phyloP scores from a whole-genome alignment of 169 alveolate species.

The Eimeria acervulina region DNA sequence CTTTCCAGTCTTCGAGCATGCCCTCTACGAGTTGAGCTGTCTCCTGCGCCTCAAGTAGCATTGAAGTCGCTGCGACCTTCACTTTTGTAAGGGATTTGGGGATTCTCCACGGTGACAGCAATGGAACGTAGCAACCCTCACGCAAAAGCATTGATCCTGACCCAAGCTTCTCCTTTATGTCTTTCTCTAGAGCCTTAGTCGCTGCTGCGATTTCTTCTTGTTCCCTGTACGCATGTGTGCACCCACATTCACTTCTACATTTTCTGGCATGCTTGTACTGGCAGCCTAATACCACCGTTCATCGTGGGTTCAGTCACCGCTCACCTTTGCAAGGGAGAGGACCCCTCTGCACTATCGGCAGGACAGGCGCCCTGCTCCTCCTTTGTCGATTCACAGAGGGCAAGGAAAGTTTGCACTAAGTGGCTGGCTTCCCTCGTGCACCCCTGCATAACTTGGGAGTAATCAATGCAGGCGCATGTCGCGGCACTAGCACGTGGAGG shows the following conservation, averaged over 20 bases:
- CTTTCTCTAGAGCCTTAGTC: conserved; percentile 15
- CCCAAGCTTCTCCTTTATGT: conserved; percentile 2
- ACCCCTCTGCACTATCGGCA: not conserved
- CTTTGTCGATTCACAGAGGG: conserved; percentile 1
- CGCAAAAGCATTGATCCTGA: not conserved
- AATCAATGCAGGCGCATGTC: conserved; percentile 9
- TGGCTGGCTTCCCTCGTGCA: conserved; percentile 55
- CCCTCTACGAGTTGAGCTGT: conserved; percentile 59
- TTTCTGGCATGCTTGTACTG: not conserved
- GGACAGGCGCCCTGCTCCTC: conserved; percentile 17
- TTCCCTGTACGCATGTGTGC: conserved; percentile 10
- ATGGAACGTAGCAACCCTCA: conserved; percentile 63
- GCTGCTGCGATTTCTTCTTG: conserved; percentile 15
- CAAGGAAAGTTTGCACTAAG: conserved; percentile 30
- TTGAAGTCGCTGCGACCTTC: conserved; percentile 34
- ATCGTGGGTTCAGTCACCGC: not conserved
- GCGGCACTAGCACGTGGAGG: conserved; percentile 76
- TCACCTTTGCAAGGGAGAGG: not conserved
- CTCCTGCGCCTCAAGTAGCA: conserved; percentile 34
- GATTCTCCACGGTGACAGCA: conserved; percentile 26
- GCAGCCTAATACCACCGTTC: not conserved
- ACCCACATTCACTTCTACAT: not conserved
- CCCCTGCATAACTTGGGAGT: conserved; percentile 38
- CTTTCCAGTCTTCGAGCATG: conserved; percentile 18
- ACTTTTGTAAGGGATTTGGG: not conserved